Percentiles rank a stretch among this genome's conserved stretches.
phyloP scores from a whole-genome alignment of 768 basidiomycete genomes.

The Suillus weaverae region DNA sequence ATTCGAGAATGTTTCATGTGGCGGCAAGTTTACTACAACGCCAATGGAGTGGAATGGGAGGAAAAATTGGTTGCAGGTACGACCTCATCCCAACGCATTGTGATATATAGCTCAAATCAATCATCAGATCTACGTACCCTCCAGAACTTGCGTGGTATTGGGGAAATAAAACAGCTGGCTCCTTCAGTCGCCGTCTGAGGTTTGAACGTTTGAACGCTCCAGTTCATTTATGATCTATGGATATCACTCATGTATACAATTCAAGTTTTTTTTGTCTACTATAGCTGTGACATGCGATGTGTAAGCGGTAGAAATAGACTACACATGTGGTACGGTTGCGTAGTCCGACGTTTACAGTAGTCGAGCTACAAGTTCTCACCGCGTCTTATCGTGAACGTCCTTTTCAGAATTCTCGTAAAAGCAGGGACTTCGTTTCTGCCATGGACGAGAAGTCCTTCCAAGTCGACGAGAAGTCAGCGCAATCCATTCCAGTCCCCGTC shows the following conservation, averaged over 20 bases:
- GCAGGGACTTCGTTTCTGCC: neutral
- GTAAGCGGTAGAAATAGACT: neutral
- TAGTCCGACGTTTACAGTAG: too few species aligned
- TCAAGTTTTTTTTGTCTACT: neutral
- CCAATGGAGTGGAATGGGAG: slow-evolving; percentile 91
- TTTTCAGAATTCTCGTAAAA: neutral
- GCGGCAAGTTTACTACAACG: slow-evolving; percentile 73
- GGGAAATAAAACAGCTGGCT: slow-evolving; percentile 16
- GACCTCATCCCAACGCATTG: slow-evolving; percentile 18
- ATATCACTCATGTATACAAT: neutral
- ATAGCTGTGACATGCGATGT: neutral
- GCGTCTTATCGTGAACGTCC: neutral
- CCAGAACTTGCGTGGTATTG: slow-evolving; percentile 32
- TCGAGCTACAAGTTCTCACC: neutral
- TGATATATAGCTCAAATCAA: slow-evolving; percentile 6
- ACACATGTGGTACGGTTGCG: too few species aligned
- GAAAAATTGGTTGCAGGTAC: slow-evolving; percentile 85
- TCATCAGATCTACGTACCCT: slow-evolving; percentile 32
- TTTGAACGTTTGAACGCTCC: neutral
- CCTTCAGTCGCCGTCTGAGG: neutral
- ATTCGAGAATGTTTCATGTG: slow-evolving; percentile 73
- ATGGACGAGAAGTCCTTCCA: slow-evolving; percentile 23
- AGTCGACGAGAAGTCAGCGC: slow-evolving; percentile 7
- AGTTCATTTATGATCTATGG: neutral
- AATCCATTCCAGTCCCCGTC: slow-evolving; percentile 21